These are phyloP conservation scores for Apiotrichum porosum DNA, from an alignment of 1,284 basidiomycete genomes.

Conservation along the genomic window DNA sequence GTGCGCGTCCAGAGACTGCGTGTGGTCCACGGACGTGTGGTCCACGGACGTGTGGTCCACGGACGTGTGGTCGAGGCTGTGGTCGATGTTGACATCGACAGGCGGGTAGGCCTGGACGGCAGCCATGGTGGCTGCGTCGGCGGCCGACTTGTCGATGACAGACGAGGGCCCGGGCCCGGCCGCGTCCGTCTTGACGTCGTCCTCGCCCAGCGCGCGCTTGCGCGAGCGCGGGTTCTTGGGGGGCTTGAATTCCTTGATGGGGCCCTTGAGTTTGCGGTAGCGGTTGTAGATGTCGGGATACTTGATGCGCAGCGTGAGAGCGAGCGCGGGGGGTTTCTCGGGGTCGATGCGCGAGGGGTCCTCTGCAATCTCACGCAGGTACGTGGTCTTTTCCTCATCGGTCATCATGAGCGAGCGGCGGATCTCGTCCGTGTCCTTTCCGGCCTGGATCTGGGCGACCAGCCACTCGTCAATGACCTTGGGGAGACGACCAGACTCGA, in stretches of 20 bases:
- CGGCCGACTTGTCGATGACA: background rate
- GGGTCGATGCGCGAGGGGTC: constrained; percentile 32
- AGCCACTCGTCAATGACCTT: constrained; percentile 45
- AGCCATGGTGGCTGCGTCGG: background rate
- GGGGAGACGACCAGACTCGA: constrained; percentile 36
- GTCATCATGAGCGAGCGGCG: constrained; percentile 31
- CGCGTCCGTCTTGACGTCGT: background rate
- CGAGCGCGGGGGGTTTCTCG: constrained; percentile 37
- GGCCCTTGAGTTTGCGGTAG: constrained; percentile 42
- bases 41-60: constrained; percentile 2
- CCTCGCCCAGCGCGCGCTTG: constrained; percentile 3
- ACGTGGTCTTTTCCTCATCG: constrained; percentile 38
- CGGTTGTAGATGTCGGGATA: constrained; percentile 48
- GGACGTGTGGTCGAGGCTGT: constrained; percentile 1
- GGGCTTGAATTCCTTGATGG: constrained; percentile 36
- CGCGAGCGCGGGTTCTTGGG: constrained; percentile 21
- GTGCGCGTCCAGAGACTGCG: background rate
- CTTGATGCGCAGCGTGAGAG: constrained; percentile 38
- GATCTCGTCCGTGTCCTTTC: constrained; percentile 40
- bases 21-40: constrained; percentile 2
- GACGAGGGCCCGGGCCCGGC: background rate
- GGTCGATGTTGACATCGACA: constrained; percentile 50
- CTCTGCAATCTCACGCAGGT: constrained; percentile 30
- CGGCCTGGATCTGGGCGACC: constrained; percentile 34
- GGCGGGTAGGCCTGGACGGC: background rate